Conservation (phyloP, 192 early-diverging fungal genomes). For the Coemansia sp. region DNA sequence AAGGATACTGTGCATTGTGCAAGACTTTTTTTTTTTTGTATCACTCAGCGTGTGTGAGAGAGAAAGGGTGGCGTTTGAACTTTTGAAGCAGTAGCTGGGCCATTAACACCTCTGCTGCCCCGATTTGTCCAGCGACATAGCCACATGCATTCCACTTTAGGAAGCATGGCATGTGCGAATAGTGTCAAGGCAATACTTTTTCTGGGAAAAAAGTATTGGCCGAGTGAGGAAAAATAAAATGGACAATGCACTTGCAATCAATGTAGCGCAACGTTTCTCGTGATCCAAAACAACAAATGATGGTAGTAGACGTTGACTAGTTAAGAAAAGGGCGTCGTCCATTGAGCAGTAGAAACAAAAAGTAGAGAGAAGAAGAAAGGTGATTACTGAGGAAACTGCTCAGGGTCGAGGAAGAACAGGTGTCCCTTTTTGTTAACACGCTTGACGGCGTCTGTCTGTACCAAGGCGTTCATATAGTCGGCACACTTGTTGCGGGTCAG, state of each 20-base stretch:
- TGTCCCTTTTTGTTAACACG: slow-evolving; percentile 54
- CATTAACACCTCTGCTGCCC: not conserved
- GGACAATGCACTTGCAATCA: too few species aligned
- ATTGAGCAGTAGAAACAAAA: not conserved
- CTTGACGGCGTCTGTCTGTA: slow-evolving; percentile 31
- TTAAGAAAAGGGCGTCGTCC: not conserved
- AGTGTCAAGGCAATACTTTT: not conserved
- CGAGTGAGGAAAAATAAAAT: too few species aligned
- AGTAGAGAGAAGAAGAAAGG: not conserved
- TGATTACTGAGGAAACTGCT: slow-evolving; percentile 34
- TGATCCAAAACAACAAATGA: not conserved
- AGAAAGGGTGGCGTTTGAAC: not conserved
- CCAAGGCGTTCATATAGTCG: slow-evolving; percentile 52
- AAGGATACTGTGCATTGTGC: slow-evolving; percentile 2
- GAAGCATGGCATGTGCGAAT: not conserved
- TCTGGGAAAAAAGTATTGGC: too few species aligned
- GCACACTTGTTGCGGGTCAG: slow-evolving; percentile 44
- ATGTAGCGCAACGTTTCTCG: slow-evolving; percentile 5
- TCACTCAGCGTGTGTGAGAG: not conserved
- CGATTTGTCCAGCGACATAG: not conserved
- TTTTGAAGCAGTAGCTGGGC: not conserved
- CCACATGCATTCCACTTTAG: not conserved
- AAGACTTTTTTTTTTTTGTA: not conserved
- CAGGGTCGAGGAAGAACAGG: slow-evolving; percentile 51
- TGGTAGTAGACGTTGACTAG: not conserved